These are phyloP conservation scores for Rosa rugosa DNA, from an alignment of 306 rosid genomes.

Conservation along the genomic window DNA sequence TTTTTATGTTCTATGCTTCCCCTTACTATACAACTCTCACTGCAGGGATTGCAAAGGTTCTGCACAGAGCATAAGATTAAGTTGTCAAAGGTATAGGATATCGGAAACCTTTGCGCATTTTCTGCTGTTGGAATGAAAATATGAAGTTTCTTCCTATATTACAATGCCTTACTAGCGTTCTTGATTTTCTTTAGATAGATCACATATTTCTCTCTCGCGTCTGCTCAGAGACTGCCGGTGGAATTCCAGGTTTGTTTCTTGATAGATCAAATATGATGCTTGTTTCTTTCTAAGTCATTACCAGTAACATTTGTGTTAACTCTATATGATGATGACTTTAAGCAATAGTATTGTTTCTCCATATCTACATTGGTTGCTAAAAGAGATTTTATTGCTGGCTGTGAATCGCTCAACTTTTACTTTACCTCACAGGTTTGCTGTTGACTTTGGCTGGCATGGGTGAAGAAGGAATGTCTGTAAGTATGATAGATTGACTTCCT, in stretches of 20 bases:
- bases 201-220: slow-evolving; percentile 93
- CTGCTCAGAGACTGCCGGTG: slow-evolving; percentile 93
- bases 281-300: neutral
- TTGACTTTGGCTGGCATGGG: slow-evolving; percentile 96
- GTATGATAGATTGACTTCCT: slow-evolving; percentile 32
- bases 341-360: slow-evolving; percentile 10
- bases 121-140: slow-evolving; percentile 8
- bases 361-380: slow-evolving; percentile 5
- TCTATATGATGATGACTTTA: neutral
- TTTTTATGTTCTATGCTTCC: neutral
- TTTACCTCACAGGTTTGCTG: slow-evolving; percentile 63
- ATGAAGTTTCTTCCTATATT: slow-evolving; percentile 11
- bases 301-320: neutral
- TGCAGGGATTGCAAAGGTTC: slow-evolving; percentile 83
- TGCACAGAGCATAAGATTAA: slow-evolving; percentile 83
- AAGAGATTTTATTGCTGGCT: slow-evolving; percentile 19
- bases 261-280: slow-evolving; percentile 8
- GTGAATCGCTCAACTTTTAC: slow-evolving; percentile 21
- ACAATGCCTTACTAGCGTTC: slow-evolving; percentile 8
- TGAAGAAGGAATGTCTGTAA: slow-evolving; percentile 83
- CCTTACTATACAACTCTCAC: slow-evolving; percentile 10
- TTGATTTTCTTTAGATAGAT: slow-evolving; percentile 63
- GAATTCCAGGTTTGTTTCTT: slow-evolving; percentile 77
- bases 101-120: slow-evolving; percentile 7
- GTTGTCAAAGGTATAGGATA: slow-evolving; percentile 63